Percentiles rank a stretch among this genome's conserved stretches.
phyloP scores from a whole-genome alignment of 106 monocot species.

The Acanthochlamys bracteata region DNA sequence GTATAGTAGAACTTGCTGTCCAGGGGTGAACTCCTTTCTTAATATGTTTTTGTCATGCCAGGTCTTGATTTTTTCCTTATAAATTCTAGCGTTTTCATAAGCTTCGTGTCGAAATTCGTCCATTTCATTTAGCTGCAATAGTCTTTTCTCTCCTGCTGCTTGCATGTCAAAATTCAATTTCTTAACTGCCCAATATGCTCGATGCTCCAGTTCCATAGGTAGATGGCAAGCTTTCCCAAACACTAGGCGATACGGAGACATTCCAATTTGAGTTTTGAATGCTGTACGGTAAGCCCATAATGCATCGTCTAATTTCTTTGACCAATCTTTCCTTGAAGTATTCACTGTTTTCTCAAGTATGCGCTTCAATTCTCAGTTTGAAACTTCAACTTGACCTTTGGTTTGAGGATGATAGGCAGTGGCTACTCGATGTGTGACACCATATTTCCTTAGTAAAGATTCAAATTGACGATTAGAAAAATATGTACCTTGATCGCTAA shows the following conservation, averaged over 20 bases:
- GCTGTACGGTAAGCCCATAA: background rate
- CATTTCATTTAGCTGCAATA: constrained; percentile 7
- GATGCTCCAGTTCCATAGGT: constrained; percentile 14
- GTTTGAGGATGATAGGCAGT: constrained; percentile 2
- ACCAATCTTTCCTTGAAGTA: background rate
- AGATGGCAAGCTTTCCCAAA: constrained; percentile 9
- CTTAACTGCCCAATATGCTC: constrained; percentile 8
- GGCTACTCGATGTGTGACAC: background rate
- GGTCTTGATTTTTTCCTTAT: background rate
- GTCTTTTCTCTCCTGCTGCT: background rate
- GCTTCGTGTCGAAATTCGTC: constrained; percentile 5
- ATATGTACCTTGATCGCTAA: background rate
- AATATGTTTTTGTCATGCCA: background rate
- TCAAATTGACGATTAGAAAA: background rate
- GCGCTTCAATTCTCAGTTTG: constrained; percentile 1
- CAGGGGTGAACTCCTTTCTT: background rate
- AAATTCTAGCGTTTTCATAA: constrained; percentile 1
- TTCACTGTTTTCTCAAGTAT: constrained; percentile 4
- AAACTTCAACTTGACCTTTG: background rate
- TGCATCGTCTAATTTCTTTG: constrained; percentile 1
- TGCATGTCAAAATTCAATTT: background rate
- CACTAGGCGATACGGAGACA: background rate
- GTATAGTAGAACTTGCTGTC: background rate
- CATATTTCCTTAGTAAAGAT: background rate
- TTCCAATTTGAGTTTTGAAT: background rate